Evolutionary conservation across 441 rosid species (phyloP), one percentile per base, ranked within the genome.

Genomic region (Arabidopsis hybrid): DNA sequence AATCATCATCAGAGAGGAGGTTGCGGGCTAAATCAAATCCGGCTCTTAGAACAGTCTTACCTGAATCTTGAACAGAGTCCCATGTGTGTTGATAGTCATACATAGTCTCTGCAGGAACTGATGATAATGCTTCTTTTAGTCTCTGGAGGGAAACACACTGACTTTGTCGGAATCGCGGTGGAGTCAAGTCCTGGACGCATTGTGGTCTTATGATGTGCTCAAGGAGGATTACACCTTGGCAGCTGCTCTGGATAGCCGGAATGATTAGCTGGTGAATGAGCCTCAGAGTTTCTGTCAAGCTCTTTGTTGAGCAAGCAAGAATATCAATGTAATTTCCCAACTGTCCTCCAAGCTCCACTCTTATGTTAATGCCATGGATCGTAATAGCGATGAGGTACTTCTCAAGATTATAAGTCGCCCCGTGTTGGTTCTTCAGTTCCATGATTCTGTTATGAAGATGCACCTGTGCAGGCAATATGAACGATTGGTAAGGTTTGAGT

Each of bases 61-160:
- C 93, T 6, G 92, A 84, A 62, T 91, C 95, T 21, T 75, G 69
- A 59, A 89, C 96, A 32, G 85, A 74, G 67, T 82, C 83, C 98
- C 98, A 92, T 0, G 96, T 92, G 77, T 92, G 98, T 80, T 95
- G 98, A 82, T 95, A 95, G 80, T 89, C 97, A 72, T 95, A 92
- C 91, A 92, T 84, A 75, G 87, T 63, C 32, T 95, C 97, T 39
- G 98, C 99, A 42, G 95, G 92, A 78, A 88, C 89, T 2, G 99
- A 89, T 47, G 92, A 90, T 49, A 91, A 79, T 29, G 92, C 98
- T 60, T 85, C 89, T 85, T 91, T 95, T 78, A 92, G 69, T 58
- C 83, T 88, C 69, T 87, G 96, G 78, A 91, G 73, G 16, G 89
- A 58, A 68, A 89, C 87, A 66, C 71, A 73, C 49, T 95, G 99